These are phyloP conservation scores for Kwoniella dejecticola DNA, from an alignment of 768 basidiomycete genomes.

Conservation along the genomic window DNA sequence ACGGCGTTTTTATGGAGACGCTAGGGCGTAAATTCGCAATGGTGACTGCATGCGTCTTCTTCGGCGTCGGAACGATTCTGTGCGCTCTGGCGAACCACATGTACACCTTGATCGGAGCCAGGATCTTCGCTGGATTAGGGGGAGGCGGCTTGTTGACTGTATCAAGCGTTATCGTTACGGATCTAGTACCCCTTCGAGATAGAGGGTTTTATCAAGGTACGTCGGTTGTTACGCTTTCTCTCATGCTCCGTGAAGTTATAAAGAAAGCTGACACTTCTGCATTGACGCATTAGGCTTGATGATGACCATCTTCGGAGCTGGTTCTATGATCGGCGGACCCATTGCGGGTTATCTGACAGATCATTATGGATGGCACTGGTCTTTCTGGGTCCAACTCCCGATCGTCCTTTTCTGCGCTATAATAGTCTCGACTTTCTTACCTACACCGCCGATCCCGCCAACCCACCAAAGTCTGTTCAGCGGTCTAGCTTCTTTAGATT, in stretches of 20 bases:
- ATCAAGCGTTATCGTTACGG: constrained; percentile 52
- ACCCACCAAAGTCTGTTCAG: constrained; percentile 35
- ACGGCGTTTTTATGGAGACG: constrained; percentile 52
- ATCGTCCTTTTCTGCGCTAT: constrained; percentile 42
- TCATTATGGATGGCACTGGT: constrained; percentile 48
- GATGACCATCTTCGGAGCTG: constrained; percentile 54
- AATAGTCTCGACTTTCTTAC: constrained; percentile 43
- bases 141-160: constrained; percentile 54
- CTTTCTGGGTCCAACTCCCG: constrained; percentile 53
- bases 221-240: not conserved
- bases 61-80: constrained; percentile 40
- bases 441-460: constrained; percentile 36
- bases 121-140: constrained; percentile 48
- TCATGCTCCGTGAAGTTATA: too few species aligned
- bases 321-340: constrained; percentile 53
- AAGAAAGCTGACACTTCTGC: too few species aligned
- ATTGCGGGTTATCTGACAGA: constrained; percentile 51
- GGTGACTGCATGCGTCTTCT: constrained; percentile 47
- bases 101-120: constrained; percentile 40
- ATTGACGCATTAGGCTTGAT: constrained; percentile 40
- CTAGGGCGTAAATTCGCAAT: constrained; percentile 51
- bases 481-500: constrained; percentile 50
- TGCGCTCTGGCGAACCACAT: constrained; percentile 42
- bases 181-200: constrained; percentile 51
- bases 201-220: constrained; percentile 53